phyloP scores from a whole-genome alignment of 176 grass and related monocot species.

The Rhynchospora tenuis region DNA sequence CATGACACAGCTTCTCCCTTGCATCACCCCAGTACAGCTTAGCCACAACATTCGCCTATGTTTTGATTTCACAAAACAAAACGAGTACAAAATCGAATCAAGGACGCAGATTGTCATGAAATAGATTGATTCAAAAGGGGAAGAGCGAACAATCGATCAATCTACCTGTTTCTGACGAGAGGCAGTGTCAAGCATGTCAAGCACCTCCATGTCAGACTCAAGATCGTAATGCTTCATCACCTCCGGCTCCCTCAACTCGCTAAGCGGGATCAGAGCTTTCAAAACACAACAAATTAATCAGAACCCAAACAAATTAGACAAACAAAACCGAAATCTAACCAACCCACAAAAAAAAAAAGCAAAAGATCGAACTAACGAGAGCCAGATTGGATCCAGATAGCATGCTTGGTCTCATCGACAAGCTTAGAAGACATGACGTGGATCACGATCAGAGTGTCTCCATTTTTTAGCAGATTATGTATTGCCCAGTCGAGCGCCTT shows the following conservation, averaged over 20 bases:
- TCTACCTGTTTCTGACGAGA: constrained; percentile 58
- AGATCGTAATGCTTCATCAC: constrained; percentile 63
- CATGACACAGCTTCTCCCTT: constrained; percentile 84
- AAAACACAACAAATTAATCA: background rate
- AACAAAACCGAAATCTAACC: background rate
- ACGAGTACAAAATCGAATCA: background rate
- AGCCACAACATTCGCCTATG: constrained; percentile 47
- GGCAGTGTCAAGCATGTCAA: constrained; percentile 76
- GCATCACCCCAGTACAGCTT: constrained; percentile 96
- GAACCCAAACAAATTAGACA: background rate
- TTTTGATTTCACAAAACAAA: background rate
- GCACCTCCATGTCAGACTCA: constrained; percentile 51
- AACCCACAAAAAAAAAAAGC: background rate
- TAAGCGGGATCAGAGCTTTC: constrained; percentile 67
- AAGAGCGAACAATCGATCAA: background rate
- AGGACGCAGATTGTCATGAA: background rate
- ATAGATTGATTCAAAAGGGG: background rate
- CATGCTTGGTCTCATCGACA: constrained; percentile 39
- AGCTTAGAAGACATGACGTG: constrained; percentile 30
- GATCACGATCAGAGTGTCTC: constrained; percentile 65
- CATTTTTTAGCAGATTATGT: constrained; percentile 44
- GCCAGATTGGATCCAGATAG: constrained; percentile 57
- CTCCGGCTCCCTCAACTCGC: constrained; percentile 60
- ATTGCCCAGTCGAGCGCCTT: constrained; percentile 56
- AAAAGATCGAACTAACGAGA: constrained; percentile 32